Evolutionary conservation across 192 early-diverging fungal species (phyloP).

Genomic region (Dissophora globulifera): DNA sequence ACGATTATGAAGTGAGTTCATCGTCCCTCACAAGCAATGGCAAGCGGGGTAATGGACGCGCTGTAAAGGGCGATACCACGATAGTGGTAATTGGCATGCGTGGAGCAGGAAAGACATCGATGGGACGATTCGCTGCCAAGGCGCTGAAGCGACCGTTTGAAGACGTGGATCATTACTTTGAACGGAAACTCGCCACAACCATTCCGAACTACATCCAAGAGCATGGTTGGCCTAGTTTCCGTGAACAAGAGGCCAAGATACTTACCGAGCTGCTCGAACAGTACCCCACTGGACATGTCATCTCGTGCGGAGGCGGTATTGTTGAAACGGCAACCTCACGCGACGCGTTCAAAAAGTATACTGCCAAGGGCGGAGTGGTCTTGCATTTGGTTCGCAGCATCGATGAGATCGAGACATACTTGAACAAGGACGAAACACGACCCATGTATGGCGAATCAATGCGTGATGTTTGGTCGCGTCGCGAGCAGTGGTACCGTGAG

Average conservation of each 20-base stretch:
- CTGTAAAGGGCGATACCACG: constrained; percentile 57
- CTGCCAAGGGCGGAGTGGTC: constrained; percentile 66
- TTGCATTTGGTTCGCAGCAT: constrained; percentile 87
- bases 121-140: constrained; percentile 80
- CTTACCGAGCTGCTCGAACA: constrained; percentile 69
- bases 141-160: constrained; percentile 78
- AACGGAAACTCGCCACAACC: constrained; percentile 70
- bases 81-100: constrained; percentile 99
- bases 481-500: constrained; percentile 80
- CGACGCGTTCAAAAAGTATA: constrained; percentile 71
- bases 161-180: constrained; percentile 91
- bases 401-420: constrained; percentile 80
- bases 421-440: constrained; percentile 82
- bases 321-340: constrained; percentile 85
- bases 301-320: constrained; percentile 96
- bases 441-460: constrained; percentile 88
- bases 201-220: constrained; percentile 83
- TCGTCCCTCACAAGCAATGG: constrained; percentile 11
- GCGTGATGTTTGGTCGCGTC: constrained; percentile 80
- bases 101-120: constrained; percentile 94
- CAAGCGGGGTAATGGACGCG: constrained; percentile 3
- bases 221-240: constrained; percentile 90
- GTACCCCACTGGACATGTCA: constrained; percentile 71
- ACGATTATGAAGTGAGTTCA: constrained; percentile 37
- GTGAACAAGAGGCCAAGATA: constrained; percentile 77